Evolutionary conservation across 768 basidiomycete species (phyloP).

Genomic region (Calocera cornea): DNA sequence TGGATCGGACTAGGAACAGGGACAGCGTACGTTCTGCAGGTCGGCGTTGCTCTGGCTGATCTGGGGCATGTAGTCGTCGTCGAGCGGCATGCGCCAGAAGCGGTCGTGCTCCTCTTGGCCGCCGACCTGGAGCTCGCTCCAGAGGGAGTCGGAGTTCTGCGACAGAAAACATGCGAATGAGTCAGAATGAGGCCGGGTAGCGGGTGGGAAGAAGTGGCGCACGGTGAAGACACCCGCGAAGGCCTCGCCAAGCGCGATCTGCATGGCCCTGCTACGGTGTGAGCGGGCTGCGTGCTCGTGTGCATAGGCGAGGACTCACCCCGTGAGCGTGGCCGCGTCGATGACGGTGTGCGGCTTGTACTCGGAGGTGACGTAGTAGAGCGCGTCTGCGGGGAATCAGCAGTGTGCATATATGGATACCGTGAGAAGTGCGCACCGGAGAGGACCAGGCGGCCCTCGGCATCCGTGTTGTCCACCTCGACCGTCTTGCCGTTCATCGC

Average conservation of each 20-base stretch:
- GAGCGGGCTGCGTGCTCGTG: background rate
- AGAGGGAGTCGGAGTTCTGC: slow-evolving; percentile 62
- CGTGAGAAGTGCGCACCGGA: slow-evolving; percentile 36
- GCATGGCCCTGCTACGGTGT: slow-evolving; percentile 41
- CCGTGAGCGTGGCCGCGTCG: slow-evolving; percentile 79
- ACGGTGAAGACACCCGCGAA: slow-evolving; percentile 72
- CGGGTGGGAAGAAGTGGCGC: slow-evolving; percentile 16
- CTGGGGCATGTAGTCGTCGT: slow-evolving; percentile 65
- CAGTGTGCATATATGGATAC: background rate
- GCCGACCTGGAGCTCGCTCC: slow-evolving; percentile 52
- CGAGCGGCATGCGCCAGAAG: slow-evolving; percentile 84
- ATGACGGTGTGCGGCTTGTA: slow-evolving; percentile 73
- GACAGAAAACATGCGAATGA: too few species aligned
- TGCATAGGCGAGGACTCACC: slow-evolving; percentile 28
- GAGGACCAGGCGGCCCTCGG: slow-evolving; percentile 65
- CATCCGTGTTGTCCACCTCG: slow-evolving; percentile 80
- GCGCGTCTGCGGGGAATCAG: slow-evolving; percentile 41
- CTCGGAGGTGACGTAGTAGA: slow-evolving; percentile 65
- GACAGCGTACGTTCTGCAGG: background rate
- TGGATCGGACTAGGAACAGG: background rate
- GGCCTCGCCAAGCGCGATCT: slow-evolving; percentile 57
- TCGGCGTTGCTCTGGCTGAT: slow-evolving; percentile 34
- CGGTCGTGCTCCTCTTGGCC: slow-evolving; percentile 65
- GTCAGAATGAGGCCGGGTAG: background rate
- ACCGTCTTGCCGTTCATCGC: slow-evolving; percentile 76